A percentile compares a stretch with the other conserved stretches of the same genome.
These are phyloP conservation scores for Pisolithus tinctorius DNA, from an alignment of 768 basidiomycete species.

Conservation along the genomic window DNA sequence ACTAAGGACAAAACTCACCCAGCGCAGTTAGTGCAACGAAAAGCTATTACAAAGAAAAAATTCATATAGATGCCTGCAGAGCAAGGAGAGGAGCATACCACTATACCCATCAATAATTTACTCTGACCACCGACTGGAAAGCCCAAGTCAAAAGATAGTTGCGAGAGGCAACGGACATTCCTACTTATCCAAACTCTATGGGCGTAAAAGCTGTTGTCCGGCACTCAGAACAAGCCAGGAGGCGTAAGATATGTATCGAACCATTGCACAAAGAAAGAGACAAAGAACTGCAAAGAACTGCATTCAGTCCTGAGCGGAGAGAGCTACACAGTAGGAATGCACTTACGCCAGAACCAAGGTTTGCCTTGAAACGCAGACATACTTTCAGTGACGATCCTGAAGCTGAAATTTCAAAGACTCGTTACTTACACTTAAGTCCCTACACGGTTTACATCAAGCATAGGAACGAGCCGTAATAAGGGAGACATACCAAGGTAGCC, in stretches of 20 bases:
- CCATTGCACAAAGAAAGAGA: conserved; percentile 18
- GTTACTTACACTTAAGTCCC: conserved; percentile 2
- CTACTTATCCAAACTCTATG: conserved; percentile 24
- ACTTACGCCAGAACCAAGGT: conserved; percentile 3
- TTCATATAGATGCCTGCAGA: no score
- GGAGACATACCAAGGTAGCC: conserved; percentile 7
- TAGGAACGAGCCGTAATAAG: neutral
- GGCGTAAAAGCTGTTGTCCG: conserved; percentile 14
- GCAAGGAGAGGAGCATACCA: conserved; percentile 7
- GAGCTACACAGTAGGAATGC: neutral
- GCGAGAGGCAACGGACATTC: neutral
- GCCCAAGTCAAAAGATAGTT: neutral
- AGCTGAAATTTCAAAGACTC: neutral
- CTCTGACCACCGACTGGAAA: conserved; percentile 15
- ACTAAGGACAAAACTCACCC: conserved; percentile 1
- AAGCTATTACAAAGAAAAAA: neutral
- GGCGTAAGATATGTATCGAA: neutral
- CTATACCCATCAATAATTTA: conserved; percentile 6
- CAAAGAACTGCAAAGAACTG: conserved; percentile 6
- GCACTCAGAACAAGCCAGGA: neutral
- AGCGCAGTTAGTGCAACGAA: conserved; percentile 7
- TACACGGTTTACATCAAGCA: neutral
- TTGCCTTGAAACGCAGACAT: neutral
- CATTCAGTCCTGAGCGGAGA: neutral
- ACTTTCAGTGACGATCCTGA: neutral